These are phyloP conservation scores for Cydonia oblonga DNA, from an alignment of 331 rosid species.

Conservation along the genomic window DNA sequence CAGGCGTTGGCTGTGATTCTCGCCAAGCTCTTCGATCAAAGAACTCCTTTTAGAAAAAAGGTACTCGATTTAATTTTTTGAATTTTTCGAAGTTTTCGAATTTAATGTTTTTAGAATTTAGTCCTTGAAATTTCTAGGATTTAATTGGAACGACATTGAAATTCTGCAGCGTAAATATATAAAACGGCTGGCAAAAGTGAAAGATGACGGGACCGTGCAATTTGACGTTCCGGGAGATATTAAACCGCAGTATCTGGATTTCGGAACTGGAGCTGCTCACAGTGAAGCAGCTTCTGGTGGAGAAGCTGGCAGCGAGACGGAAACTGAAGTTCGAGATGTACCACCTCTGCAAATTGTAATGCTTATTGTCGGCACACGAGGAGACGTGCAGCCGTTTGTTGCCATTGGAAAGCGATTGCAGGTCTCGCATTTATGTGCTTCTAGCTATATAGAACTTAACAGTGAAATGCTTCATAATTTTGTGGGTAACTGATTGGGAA, in stretches of 20 bases:
- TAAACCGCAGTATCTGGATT: constrained; percentile 23
- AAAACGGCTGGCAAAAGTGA: constrained; percentile 34
- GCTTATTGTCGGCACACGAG: constrained; percentile 90
- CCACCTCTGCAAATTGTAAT: constrained; percentile 70
- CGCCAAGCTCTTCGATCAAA: constrained; percentile 45
- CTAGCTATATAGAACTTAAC: neutral
- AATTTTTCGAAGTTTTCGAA: neutral
- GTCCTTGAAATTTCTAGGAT: neutral
- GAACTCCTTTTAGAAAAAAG: constrained; percentile 59
- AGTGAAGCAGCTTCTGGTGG: constrained; percentile 10
- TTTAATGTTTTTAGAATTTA: neutral
- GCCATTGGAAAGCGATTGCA: constrained; percentile 86
- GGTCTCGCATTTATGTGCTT: constrained; percentile 24
- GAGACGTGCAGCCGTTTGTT: constrained; percentile 93
- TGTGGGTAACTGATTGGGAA: neutral
- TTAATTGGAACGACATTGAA: neutral
- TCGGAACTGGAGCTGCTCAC: constrained; percentile 22
- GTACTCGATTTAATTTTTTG: constrained; percentile 19
- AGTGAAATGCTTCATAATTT: neutral
- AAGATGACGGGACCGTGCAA: constrained; percentile 64
- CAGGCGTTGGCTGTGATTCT: constrained; percentile 11
- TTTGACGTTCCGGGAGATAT: constrained; percentile 53
- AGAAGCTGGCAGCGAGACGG: constrained; percentile 10
- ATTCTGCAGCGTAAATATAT: constrained; percentile 44
- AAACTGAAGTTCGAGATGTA: constrained; percentile 16